Evolutionary conservation across 495 filamentous ascomycete species (phyloP).

Genomic region (Pseudoneurospora amorphoporcata): DNA sequence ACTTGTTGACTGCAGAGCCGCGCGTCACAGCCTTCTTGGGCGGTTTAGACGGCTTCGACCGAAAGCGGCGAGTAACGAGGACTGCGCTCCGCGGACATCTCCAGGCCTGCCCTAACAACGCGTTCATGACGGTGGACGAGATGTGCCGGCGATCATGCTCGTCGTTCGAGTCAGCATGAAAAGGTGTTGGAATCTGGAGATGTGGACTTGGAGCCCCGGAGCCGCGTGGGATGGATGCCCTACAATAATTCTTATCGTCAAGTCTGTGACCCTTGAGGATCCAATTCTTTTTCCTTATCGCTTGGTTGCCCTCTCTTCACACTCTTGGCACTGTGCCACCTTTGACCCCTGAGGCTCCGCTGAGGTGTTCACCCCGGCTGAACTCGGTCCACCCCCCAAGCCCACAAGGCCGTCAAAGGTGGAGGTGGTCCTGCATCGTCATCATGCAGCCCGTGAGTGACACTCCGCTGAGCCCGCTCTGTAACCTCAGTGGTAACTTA

Average conservation of each 20-base stretch:
- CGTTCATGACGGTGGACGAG: constrained; percentile 19
- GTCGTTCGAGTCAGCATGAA: background rate
- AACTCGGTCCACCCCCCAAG: background rate
- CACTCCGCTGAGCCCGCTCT: background rate
- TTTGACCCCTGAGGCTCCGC: background rate
- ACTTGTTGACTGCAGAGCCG: background rate
- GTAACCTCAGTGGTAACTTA: background rate
- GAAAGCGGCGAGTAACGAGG: constrained; percentile 5
- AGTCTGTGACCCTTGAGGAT: background rate
- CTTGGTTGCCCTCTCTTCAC: background rate
- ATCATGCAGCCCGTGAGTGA: constrained; percentile 6
- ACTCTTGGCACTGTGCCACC: background rate
- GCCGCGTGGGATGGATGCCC: background rate
- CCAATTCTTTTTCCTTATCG: background rate
- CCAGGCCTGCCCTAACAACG: constrained; percentile 12
- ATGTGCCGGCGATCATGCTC: constrained; percentile 13
- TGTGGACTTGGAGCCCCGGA: background rate
- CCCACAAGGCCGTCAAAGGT: background rate
- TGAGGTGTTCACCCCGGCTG: background rate
- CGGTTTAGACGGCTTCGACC: background rate
- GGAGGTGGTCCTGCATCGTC: constrained; percentile 8
- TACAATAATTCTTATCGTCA: background rate
- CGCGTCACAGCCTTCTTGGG: background rate
- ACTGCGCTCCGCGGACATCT: constrained; percentile 8
- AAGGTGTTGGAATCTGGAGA: background rate